phyloP scores from a whole-genome alignment of 2,329 filamentous ascomycete genomes.

The Graphium sp. region DNA sequence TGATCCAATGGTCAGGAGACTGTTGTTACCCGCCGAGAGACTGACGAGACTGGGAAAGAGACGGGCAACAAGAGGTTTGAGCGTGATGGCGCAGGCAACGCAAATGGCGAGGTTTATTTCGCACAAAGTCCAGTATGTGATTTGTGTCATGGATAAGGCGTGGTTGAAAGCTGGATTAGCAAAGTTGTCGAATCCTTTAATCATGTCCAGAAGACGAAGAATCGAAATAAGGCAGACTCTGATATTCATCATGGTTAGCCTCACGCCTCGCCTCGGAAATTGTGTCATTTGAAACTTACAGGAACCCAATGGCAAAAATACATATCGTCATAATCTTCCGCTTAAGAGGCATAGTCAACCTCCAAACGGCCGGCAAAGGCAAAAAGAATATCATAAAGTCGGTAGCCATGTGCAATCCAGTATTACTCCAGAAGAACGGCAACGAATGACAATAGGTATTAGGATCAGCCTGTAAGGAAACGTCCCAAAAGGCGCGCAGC shows the following conservation, averaged over 20 bases:
- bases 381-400: constrained; percentile 12
- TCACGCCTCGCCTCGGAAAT: background rate
- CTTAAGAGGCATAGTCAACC: constrained; percentile 9
- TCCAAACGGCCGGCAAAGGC: constrained; percentile 12
- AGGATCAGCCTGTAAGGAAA: background rate
- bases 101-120: constrained; percentile 10
- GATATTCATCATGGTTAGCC: constrained; percentile 1
- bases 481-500: constrained; percentile 7
- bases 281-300: constrained; percentile 7
- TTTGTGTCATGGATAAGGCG: no score
- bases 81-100: constrained; percentile 18
- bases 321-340: constrained; percentile 10
- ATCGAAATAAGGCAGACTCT: constrained; percentile 18
- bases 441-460: constrained; percentile 5
- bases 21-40: constrained; percentile 3
- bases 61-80: constrained; percentile 19
- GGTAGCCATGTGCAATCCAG: constrained; percentile 11
- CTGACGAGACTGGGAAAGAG: constrained; percentile 11
- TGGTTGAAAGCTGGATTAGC: constrained; percentile 4
- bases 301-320: constrained; percentile 11
- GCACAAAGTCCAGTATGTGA: constrained; percentile 4
- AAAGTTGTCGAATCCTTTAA: constrained; percentile 3
- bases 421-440: constrained; percentile 12
- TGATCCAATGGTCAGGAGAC: constrained; percentile 9
- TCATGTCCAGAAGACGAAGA: constrained; percentile 9